Percentiles rank a stretch among this genome's conserved stretches.
Conservation (phyloP, 106 monocot species). For the Phalaenopsis equestris region DNA sequence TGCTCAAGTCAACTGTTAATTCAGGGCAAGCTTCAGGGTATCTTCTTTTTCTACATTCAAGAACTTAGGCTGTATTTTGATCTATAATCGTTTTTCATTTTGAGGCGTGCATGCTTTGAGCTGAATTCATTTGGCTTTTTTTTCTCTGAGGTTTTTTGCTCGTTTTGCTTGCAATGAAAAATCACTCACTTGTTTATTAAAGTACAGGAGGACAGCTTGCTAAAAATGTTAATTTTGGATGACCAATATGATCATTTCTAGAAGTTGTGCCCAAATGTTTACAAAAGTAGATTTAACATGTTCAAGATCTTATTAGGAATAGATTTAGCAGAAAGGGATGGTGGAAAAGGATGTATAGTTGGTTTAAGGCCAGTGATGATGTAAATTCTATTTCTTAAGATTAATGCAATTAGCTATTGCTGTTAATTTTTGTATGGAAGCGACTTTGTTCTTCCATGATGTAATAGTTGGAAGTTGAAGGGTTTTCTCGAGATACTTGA, state of each 20-base stretch:
- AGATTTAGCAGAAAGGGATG: too few species aligned
- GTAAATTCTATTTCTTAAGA: not conserved
- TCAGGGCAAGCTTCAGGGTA: constrained; percentile 58
- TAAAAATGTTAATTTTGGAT: too few species aligned
- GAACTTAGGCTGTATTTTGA: not conserved
- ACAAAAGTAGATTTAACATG: too few species aligned
- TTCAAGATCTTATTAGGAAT: too few species aligned
- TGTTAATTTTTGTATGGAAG: not conserved
- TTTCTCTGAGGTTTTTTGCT: too few species aligned
- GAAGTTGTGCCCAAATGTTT: too few species aligned
- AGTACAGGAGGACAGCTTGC: too few species aligned
- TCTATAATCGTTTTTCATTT: not conserved
- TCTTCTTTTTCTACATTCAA: not conserved
- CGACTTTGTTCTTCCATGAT: not conserved
- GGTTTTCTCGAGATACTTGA: not conserved
- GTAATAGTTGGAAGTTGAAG: not conserved
- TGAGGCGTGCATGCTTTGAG: not conserved
- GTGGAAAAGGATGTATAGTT: too few species aligned
- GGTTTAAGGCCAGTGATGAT: not conserved
- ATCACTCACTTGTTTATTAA: too few species aligned
- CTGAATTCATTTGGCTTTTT: too few species aligned
- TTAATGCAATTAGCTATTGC: not conserved
- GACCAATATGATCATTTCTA: too few species aligned
- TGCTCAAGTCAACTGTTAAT: constrained; percentile 42
- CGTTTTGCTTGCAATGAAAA: too few species aligned